Percentiles rank a stretch among this genome's conserved stretches.
Conservation (phyloP, 108 stramenopile genomes). For the Cyclotella distinguenda region DNA sequence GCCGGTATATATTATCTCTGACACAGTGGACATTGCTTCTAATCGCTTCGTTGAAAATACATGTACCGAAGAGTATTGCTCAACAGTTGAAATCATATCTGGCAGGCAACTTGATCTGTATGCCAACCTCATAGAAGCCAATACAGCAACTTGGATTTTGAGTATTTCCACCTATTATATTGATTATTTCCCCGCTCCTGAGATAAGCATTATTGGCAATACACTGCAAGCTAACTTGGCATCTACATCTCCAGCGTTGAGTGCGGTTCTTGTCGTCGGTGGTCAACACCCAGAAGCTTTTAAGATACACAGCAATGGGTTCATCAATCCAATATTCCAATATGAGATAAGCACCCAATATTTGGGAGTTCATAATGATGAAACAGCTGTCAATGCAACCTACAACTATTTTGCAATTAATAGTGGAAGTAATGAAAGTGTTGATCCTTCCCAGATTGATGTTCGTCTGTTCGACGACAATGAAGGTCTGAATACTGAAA, state of each 20-base stretch:
- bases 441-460: conserved; percentile 3
- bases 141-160: neutral
- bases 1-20: neutral
- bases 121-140: conserved; percentile 8
- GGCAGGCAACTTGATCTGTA: neutral
- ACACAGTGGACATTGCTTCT: neutral
- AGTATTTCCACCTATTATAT: neutral
- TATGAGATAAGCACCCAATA: neutral
- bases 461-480: conserved; percentile 1
- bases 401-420: neutral
- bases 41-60: neutral
- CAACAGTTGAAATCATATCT: neutral
- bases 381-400: neutral
- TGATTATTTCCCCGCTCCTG: neutral
- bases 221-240: neutral
- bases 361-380: neutral
- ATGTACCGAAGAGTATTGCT: neutral
- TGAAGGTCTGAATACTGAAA: neutral
- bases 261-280: neutral
- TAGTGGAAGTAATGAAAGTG: neutral
- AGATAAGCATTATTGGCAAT: neutral
- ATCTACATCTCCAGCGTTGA: neutral
- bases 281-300: no score
- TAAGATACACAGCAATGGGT: conserved; percentile 5
- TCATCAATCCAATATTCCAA: neutral